Conservation (phyloP, 306 rosid species). For the Dalbergia cochinchinensis region DNA sequence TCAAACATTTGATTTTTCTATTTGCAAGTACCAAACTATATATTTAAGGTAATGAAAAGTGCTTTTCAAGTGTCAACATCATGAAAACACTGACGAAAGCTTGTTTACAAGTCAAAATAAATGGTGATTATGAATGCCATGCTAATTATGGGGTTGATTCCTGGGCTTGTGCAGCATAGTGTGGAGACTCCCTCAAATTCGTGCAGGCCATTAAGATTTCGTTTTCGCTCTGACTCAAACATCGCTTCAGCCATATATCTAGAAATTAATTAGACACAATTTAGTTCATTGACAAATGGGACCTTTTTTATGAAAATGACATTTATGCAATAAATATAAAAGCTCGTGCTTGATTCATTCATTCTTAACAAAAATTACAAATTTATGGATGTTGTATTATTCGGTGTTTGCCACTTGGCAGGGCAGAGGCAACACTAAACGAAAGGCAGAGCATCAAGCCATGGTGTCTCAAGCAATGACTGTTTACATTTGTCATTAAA, state of each 20-base stretch:
- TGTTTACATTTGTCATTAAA: not conserved
- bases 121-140: not conserved
- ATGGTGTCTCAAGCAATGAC: not conserved
- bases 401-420: conserved; percentile 34
- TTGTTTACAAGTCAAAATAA: conserved; percentile 17
- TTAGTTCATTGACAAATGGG: not conserved
- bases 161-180: not conserved
- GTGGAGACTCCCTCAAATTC: not conserved
- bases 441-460: conserved; percentile 5
- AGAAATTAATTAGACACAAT: not conserved
- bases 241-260: not conserved
- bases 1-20: too few species aligned
- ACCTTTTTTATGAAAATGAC: conserved; percentile 37
- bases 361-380: not conserved
- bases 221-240: conserved; percentile 16
- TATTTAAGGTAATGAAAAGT: too few species aligned
- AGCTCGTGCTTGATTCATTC: not conserved
- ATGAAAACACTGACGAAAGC: not conserved
- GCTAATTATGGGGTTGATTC: conserved; percentile 7
- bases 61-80: not conserved
- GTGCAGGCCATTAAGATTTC: conserved; percentile 6
- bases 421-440: not conserved
- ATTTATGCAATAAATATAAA: conserved; percentile 27
- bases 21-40: too few species aligned
- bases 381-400: conserved; percentile 9